Conservation (phyloP, 352 stramenopile genomes). For the Globisporangium paroecandrum region DNA sequence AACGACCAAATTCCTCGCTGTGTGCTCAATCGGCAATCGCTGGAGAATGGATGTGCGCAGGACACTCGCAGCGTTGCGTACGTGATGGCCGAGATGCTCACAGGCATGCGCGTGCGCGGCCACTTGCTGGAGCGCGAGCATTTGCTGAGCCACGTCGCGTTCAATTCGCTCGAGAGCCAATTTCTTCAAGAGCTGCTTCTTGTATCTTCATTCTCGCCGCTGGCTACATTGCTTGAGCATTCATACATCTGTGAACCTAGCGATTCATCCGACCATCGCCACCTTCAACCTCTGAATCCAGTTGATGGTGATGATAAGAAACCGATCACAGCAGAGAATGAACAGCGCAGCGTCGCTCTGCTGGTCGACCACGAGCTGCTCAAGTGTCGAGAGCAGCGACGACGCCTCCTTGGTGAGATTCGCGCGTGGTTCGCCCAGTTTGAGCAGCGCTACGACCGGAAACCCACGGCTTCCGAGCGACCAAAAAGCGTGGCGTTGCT, state of each 20-base stretch:
- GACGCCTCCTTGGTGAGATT: constrained; percentile 37
- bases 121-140: constrained; percentile 28
- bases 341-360: constrained; percentile 19
- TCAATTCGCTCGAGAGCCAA: constrained; percentile 23
- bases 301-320: background rate
- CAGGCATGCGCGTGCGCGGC: constrained; percentile 33
- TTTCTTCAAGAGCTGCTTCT: constrained; percentile 35
- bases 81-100: constrained; percentile 61
- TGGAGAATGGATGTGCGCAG: constrained; percentile 18
- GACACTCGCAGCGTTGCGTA: constrained; percentile 57
- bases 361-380: constrained; percentile 43
- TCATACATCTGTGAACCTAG: constrained; percentile 14
- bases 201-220: constrained; percentile 4
- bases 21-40: constrained; percentile 20
- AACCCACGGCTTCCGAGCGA: constrained; percentile 31
- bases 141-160: constrained; percentile 25
- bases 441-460: constrained; percentile 49
- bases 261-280: background rate
- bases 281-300: background rate
- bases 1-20: constrained; percentile 29
- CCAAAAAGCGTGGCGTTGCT: constrained; percentile 34
- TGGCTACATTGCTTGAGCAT: constrained; percentile 15
- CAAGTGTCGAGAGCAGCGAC: constrained; percentile 35
- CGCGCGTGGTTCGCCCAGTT: constrained; percentile 49
- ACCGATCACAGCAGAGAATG: background rate